These are phyloP conservation scores for Backusella tuberculispora DNA, from an alignment of 192 early-diverging fungal species.

Conservation along the genomic window DNA sequence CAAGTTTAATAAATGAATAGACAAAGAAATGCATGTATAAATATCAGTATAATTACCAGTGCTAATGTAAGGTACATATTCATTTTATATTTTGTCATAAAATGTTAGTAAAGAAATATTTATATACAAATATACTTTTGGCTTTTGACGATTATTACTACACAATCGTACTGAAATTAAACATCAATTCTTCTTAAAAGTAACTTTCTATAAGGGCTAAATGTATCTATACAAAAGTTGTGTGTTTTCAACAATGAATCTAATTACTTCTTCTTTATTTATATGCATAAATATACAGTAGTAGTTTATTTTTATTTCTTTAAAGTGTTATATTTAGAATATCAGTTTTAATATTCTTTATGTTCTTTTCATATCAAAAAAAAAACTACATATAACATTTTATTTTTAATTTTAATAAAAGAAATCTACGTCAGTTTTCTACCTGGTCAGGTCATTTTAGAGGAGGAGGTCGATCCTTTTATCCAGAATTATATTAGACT, in stretches of 20 bases:
- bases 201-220: too few relatives aligned
- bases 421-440: not conserved
- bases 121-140: too few relatives aligned
- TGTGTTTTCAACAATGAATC: not conserved
- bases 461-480: conserved; percentile 16
- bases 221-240: too few relatives aligned
- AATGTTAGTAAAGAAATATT: too few relatives aligned
- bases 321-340: not conserved
- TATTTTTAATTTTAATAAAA: not conserved
- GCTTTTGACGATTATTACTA: too few relatives aligned
- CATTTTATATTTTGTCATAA: too few relatives aligned
- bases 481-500: not conserved
- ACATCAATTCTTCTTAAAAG: too few relatives aligned
- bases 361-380: not conserved
- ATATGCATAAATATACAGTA: not conserved
- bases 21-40: not conserved
- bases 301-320: not conserved
- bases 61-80: too few relatives aligned
- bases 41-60: not conserved
- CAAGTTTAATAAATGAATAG: not conserved
- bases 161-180: too few relatives aligned
- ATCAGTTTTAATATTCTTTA: not conserved
- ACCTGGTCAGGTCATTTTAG: not conserved
- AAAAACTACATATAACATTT: not conserved
- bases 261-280: not conserved